These are phyloP conservation scores for Limtongia smithiae DNA, from an alignment of 805 yeast genomes.

Conservation along the genomic window DNA sequence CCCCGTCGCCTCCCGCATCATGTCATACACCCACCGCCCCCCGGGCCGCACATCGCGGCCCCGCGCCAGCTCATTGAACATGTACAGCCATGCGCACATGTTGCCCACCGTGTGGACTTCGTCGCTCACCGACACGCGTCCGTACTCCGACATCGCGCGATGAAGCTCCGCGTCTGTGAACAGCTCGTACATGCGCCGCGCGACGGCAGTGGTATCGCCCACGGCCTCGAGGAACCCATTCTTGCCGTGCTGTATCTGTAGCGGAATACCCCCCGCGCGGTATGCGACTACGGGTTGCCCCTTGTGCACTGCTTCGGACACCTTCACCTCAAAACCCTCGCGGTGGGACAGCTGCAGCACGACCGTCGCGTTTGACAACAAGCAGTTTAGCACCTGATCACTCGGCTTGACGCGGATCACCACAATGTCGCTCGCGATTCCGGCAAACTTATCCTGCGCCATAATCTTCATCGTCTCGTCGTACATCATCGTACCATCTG, in stretches of 20 bases:
- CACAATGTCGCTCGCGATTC: constrained; percentile 21
- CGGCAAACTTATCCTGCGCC: constrained; percentile 10
- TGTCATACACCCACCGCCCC: constrained; percentile 24
- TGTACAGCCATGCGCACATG: constrained; percentile 23
- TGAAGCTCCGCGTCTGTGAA: constrained; percentile 12
- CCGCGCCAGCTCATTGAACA: constrained; percentile 22
- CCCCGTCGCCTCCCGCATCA: constrained; percentile 23
- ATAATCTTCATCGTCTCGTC: constrained; percentile 20
- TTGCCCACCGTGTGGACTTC: constrained; percentile 27
- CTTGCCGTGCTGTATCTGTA: constrained; percentile 17
- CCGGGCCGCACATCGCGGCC: constrained; percentile 16
- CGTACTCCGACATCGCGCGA: constrained; percentile 7
- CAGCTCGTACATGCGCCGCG: constrained; percentile 15
- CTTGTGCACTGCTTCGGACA: constrained; percentile 28
- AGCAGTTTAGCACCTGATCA: constrained; percentile 26
- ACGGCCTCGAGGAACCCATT: constrained; percentile 22
- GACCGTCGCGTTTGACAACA: constrained; percentile 23
- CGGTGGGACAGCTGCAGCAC: constrained; percentile 27
- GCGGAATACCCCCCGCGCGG: constrained; percentile 25
- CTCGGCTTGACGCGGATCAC: constrained; percentile 27
- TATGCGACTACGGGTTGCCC: constrained; percentile 26
- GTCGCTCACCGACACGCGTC: constrained; percentile 18
- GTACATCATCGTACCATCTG: constrained; percentile 25
- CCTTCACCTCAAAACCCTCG: constrained; percentile 29
- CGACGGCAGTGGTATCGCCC: constrained; percentile 25